These are phyloP conservation scores for Cardiospermum halicacabum DNA, from an alignment of 345 rosid species.

Conservation along the genomic window DNA sequence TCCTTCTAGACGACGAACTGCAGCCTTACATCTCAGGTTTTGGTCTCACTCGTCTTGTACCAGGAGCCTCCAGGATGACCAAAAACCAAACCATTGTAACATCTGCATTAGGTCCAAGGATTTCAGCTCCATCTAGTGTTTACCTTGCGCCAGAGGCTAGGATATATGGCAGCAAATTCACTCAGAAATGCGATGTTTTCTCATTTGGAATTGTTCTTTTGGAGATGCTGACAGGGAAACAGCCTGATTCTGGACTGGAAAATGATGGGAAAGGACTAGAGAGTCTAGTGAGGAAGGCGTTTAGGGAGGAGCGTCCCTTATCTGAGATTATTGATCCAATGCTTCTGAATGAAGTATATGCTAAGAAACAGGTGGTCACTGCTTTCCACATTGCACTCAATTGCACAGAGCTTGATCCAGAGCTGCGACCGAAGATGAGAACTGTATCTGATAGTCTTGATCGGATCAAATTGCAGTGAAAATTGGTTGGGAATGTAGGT, in stretches of 20 bases:
- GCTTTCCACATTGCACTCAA: slow-evolving; percentile 78
- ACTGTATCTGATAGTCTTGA: slow-evolving; percentile 71
- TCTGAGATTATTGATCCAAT: slow-evolving; percentile 70
- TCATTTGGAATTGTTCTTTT: slow-evolving; percentile 76
- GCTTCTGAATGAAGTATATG: slow-evolving; percentile 50
- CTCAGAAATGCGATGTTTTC: slow-evolving; percentile 85
- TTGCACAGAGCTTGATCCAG: slow-evolving; percentile 86
- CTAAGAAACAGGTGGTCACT: slow-evolving; percentile 61
- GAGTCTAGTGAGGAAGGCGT: slow-evolving; percentile 55
- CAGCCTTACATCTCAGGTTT: slow-evolving; percentile 80
- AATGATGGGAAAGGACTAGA: slow-evolving; percentile 66
- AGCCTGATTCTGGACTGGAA: slow-evolving; percentile 53
- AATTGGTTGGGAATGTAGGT: not conserved
- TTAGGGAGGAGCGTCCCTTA: slow-evolving; percentile 60
- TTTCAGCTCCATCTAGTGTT: slow-evolving; percentile 37
- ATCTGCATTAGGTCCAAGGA: slow-evolving; percentile 38
- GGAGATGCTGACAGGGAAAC: slow-evolving; percentile 76
- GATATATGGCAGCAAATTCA: slow-evolving; percentile 52
- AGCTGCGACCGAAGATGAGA: slow-evolving; percentile 89
- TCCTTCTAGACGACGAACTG: slow-evolving; percentile 77
- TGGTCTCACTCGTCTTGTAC: slow-evolving; percentile 59
- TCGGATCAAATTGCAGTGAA: slow-evolving; percentile 49
- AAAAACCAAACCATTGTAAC: slow-evolving; percentile 36
- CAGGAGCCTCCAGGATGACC: slow-evolving; percentile 34
- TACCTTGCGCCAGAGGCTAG: slow-evolving; percentile 89